These are phyloP conservation scores for Pseudisothecium myosuroides DNA, from an alignment of 225 moss, liverwort and hornwort genomes.

Conservation along the genomic window DNA sequence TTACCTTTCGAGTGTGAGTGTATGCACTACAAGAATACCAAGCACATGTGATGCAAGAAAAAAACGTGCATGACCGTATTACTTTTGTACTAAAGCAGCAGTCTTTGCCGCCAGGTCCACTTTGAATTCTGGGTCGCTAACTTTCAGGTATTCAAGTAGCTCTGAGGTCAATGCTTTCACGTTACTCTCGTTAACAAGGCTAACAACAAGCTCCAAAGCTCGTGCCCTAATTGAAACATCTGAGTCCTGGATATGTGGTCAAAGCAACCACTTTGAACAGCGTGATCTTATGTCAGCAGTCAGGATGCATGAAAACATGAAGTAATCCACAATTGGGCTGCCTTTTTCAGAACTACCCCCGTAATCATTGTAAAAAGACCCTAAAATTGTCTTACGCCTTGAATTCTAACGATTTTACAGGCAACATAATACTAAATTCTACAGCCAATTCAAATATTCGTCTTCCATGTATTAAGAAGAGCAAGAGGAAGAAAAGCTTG, in stretches of 20 bases:
- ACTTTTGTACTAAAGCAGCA: conserved; percentile 75
- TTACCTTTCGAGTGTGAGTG: neutral
- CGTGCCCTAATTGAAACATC: conserved; percentile 87
- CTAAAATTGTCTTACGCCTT: neutral
- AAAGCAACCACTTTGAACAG: conserved; percentile 13
- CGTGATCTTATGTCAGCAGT: neutral
- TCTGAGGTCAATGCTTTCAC: conserved; percentile 74
- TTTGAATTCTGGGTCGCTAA: conserved; percentile 85
- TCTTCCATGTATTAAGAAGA: neutral
- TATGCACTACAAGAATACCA: neutral
- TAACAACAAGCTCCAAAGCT: conserved; percentile 81
- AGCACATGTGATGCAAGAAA: neutral
- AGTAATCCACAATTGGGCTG: neutral
- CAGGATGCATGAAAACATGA: neutral
- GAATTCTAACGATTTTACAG: neutral
- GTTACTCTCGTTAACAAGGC: conserved; percentile 73
- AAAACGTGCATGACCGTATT: neutral
- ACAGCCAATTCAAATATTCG: neutral
- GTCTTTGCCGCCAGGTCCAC: conserved; percentile 72
- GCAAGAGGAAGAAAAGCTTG: neutral
- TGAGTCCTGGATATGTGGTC: conserved; percentile 60
- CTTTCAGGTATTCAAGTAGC: conserved; percentile 81
- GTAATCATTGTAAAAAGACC: neutral
- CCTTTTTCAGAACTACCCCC: neutral
- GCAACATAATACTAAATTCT: neutral